Evolutionary conservation across 768 basidiomycete species (phyloP).

Genomic region (Neoboletus magnificus): DNA sequence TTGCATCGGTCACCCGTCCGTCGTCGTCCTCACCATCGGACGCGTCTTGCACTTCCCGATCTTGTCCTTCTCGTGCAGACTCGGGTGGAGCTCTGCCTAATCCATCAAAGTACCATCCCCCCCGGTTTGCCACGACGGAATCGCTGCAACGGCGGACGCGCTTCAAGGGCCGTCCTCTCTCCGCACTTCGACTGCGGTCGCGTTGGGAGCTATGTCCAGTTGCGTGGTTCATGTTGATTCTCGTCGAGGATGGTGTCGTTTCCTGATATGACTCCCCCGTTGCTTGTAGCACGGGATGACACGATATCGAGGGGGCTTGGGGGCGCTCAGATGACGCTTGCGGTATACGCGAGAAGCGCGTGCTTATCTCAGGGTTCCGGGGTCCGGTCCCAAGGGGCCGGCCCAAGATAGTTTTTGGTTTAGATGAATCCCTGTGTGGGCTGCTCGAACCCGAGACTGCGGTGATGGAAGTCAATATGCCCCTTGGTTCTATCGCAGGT

Average conservation of each 20-base stretch:
- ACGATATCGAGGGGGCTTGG: conserved; percentile 1
- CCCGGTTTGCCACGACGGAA: conserved; percentile 11
- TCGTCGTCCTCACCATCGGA: conserved; percentile 2
- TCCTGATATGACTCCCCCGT: conserved; percentile 12
- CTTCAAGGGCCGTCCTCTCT: conserved; percentile 28
- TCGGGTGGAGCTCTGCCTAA: conserved; percentile 13
- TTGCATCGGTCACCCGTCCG: background rate
- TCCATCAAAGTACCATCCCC: conserved; percentile 3
- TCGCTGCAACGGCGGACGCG: conserved; percentile 20
- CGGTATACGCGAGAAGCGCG: conserved; percentile 9
- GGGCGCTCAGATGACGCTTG: conserved; percentile 3
- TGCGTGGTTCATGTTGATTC: background rate
- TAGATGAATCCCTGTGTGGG: background rate
- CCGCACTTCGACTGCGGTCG: conserved; percentile 19
- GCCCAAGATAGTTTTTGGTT: background rate
- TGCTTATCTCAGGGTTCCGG: conserved; percentile 15
- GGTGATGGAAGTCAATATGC: conserved; percentile 2
- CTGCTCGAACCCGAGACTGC: conserved; percentile 3
- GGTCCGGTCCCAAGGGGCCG: conserved; percentile 4
- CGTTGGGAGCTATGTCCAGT: conserved; percentile 6
- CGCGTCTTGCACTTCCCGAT: background rate
- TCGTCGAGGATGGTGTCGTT: conserved; percentile 3
- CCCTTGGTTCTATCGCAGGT: conserved; percentile 1
- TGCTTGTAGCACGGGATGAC: background rate
- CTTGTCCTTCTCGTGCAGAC: background rate